Conservation (phyloP, 139 green algal genomes). For the Micromonas commoda region DNA sequence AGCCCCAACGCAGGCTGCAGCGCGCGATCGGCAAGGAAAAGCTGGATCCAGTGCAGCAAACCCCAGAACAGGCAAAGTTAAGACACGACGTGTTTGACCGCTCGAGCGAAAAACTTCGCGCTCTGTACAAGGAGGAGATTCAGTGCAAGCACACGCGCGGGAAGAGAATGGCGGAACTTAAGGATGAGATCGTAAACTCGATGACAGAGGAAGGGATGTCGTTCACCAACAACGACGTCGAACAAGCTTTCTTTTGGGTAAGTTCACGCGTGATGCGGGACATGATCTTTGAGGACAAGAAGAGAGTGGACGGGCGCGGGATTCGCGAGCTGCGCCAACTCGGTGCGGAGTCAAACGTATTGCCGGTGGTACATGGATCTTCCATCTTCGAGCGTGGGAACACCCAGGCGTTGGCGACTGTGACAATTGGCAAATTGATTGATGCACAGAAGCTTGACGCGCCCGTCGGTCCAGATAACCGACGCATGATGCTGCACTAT, state of each 20-base stretch:
- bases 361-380: slow-evolving; percentile 67
- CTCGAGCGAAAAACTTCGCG: not conserved
- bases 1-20: slow-evolving; percentile 29
- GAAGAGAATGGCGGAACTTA: slow-evolving; percentile 24
- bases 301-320: not conserved
- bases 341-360: not conserved
- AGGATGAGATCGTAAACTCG: slow-evolving; percentile 30
- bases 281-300: slow-evolving; percentile 20
- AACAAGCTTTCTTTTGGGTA: not conserved
- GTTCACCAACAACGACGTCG: not conserved
- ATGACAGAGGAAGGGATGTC: not conserved
- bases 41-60: not conserved
- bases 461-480: not conserved
- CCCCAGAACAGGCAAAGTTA: not conserved
- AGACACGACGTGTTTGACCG: not conserved
- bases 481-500: slow-evolving; percentile 74
- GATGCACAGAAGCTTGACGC: slow-evolving; percentile 16
- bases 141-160: slow-evolving; percentile 14
- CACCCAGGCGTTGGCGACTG: slow-evolving; percentile 82
- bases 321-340: slow-evolving; percentile 8
- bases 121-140: slow-evolving; percentile 24
- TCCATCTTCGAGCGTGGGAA: slow-evolving; percentile 95
- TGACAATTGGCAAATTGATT: slow-evolving; percentile 53
- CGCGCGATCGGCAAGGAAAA: slow-evolving; percentile 30
- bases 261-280: slow-evolving; percentile 14